A percentile compares a stretch with the other conserved stretches of the same genome.
Conservation (phyloP, 306 rosid genomes). For the Medicago lupulina region DNA sequence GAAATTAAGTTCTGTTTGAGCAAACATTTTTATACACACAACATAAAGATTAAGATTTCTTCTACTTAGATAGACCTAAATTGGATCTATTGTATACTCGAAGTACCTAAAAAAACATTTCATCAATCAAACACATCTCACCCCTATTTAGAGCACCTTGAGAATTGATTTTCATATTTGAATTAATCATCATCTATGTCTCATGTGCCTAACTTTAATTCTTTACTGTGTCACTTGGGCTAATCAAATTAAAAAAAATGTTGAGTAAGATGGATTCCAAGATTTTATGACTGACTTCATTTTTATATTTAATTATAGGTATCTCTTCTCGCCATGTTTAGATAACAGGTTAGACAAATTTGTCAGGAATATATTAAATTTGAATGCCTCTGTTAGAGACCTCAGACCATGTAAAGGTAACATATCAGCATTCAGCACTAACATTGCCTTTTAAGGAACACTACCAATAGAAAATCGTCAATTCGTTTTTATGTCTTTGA, state of each 20-base stretch:
- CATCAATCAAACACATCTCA: no score
- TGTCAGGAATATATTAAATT: neutral
- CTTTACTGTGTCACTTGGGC: neutral
- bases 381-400: neutral
- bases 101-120: no score
- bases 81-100: no score
- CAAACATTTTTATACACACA: no score
- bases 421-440: neutral
- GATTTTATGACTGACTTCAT: neutral
- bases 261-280: conserved; percentile 2
- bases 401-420: neutral
- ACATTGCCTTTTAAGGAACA: neutral
- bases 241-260: neutral
- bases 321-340: neutral
- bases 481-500: neutral
- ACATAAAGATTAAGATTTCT: no score
- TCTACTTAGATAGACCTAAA: no score
- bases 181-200: neutral
- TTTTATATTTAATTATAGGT: neutral
- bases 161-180: no score
- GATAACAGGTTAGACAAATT: neutral
- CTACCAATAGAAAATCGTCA: neutral
- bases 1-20: no score
- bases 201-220: neutral
- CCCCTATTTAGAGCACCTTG: no score